Conservation (phyloP, 2,329 filamentous ascomycete species). For the Microdochium nivale region DNA sequence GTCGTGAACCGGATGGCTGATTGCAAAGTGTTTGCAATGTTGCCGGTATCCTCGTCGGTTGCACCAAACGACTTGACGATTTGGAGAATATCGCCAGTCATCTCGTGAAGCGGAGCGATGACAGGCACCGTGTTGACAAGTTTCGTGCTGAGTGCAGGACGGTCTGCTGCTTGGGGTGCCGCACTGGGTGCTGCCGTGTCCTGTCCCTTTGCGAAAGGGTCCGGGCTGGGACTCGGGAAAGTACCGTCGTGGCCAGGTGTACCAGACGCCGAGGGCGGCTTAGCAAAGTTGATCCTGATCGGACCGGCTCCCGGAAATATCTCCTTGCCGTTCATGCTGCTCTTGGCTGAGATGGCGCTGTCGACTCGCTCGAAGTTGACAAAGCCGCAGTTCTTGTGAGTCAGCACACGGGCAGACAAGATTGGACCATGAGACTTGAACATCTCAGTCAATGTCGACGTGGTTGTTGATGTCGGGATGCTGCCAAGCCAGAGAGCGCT, state of each 20-base stretch:
- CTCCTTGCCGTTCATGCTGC: conserved; percentile 87
- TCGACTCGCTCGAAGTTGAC: conserved; percentile 94
- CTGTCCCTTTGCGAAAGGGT: conserved; percentile 60
- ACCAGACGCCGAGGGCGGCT: conserved; percentile 82
- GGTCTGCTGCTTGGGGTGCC: conserved; percentile 30
- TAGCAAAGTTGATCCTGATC: conserved; percentile 93
- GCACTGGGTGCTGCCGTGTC: conserved; percentile 30
- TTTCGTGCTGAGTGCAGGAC: conserved; percentile 20
- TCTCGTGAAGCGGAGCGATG: conserved; percentile 65
- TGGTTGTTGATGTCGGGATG: conserved; percentile 93
- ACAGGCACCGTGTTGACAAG: conserved; percentile 44
- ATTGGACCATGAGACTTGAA: conserved; percentile 92
- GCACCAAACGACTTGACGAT: conserved; percentile 89
- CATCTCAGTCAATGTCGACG: conserved; percentile 88
- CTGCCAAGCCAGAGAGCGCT: conserved; percentile 94
- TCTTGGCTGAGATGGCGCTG: conserved; percentile 82
- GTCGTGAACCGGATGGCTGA: conserved; percentile 65
- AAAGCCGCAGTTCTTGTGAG: conserved; percentile 98
- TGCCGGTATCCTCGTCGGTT: conserved; percentile 64
- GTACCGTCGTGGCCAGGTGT: conserved; percentile 82
- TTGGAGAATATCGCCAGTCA: conserved; percentile 72
- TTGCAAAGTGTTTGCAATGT: conserved; percentile 67
- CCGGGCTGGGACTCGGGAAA: conserved; percentile 87
- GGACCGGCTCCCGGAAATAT: conserved; percentile 96
- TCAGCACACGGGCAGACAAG: conserved; percentile 83